These are phyloP conservation scores for Cryptosporidium canis DNA, from an alignment of 169 alveolate genomes.

Conservation along the genomic window DNA sequence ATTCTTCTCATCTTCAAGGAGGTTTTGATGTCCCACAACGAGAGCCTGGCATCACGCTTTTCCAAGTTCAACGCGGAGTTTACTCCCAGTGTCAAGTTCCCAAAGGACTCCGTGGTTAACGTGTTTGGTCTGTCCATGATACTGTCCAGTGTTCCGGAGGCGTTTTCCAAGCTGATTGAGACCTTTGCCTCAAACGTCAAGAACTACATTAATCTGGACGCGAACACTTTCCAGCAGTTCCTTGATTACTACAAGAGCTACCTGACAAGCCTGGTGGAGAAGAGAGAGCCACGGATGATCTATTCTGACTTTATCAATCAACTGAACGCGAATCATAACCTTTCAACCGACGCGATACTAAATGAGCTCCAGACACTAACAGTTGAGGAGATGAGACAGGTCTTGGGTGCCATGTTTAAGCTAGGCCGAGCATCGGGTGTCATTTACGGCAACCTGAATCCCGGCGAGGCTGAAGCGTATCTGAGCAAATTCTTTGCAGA, in stretches of 20 bases:
- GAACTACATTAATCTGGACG: not conserved
- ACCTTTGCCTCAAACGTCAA: not conserved
- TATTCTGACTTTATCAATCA: not conserved
- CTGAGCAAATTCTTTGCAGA: not conserved
- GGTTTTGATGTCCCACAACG: not conserved
- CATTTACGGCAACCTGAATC: not conserved
- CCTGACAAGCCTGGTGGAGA: not conserved
- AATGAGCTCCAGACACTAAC: not conserved
- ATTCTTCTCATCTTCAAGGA: not conserved
- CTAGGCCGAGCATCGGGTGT: not conserved
- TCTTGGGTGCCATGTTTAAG: not conserved
- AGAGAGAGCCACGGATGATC: not conserved
- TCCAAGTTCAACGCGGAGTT: not conserved
- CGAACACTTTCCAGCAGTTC: not conserved
- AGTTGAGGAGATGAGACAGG: not conserved
- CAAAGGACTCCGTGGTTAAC: not conserved
- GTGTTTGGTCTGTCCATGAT: not conserved
- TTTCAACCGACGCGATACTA: not conserved
- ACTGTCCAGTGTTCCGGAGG: not conserved
- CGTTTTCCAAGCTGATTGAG: not conserved
- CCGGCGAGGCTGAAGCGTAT: not conserved
- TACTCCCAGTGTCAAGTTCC: not conserved
- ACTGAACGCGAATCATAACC: not conserved
- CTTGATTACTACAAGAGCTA: not conserved
- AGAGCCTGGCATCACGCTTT: not conserved